Evolutionary conservation across 139 green algal genomes (phyloP), one percentile per base, ranked within the genome.

Genomic region (Auxenochlorella pyrenoidosa): DNA sequence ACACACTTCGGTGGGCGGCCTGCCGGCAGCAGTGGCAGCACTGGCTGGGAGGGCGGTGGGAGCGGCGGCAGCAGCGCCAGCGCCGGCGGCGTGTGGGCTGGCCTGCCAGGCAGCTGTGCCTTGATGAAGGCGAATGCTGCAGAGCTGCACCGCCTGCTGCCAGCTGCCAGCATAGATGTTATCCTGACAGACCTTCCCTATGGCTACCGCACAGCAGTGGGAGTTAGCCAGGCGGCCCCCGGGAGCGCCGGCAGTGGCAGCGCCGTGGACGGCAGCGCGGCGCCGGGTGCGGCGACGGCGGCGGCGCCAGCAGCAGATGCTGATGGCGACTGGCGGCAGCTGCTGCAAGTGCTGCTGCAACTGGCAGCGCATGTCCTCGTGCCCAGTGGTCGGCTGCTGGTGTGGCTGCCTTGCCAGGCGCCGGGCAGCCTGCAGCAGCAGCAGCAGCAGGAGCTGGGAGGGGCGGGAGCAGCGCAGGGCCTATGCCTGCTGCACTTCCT

Each of bases 401-500:
- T 38, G 0, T 89, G 86, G 86, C 34, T 89, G 86, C 86, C 86
- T 24, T 30, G 58, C 16, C 58, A 38, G 40, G 26, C 24, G 60
- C 36, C 8, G 15, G 36, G 26, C 40, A 60, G 26, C 13, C n/a
- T 21, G 34, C 30, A 71, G 79, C 79, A 84, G 59, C 84, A 84
- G 59, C 84, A 80, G 58, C 41, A 77, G 75, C 60, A 59, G 38
- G 40, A 54, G 34, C 40, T 88, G 38, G 43, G 12, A 47, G 22
- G 3, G 72, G 59, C 32, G 6, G 84, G 38, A 30, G 21, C 2
- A 32, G 26, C 2, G 34, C 38, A 60, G 4, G 40, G 65, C 41
- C 86, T 89, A 47, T 12, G 34, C 21, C 78, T 89, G 38, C 54
- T 80, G n/a, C 65, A 66, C 51, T 80, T 81, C 30, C 38, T 89